Evolutionary conservation across 768 basidiomycete species (phyloP), one percentile per base, ranked within the genome.

Genomic region (Pulveroboletus sp.): DNA sequence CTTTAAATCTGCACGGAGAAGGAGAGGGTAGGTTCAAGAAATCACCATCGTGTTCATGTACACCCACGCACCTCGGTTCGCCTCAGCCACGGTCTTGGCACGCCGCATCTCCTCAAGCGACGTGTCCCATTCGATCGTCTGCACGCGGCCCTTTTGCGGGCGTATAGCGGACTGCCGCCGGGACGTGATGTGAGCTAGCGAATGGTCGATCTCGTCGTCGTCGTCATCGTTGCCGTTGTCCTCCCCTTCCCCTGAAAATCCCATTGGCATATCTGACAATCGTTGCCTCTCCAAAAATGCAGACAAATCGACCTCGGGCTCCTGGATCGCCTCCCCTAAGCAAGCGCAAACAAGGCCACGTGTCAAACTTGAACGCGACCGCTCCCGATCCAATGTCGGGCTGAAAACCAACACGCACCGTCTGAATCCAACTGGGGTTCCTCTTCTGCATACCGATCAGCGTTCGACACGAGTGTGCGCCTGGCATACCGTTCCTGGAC

Each of bases 31-130:
- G 8, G 12, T n/a, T n/a, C 4, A 29, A 29, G 8, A 29, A 29
- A 29, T 29, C 27, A 29, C 12, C 27, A 11, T 9, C 27, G 27
- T 9, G 27, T 29, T 29, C 27, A 9, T 27, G 27, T 9, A 9
- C 9, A 29, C 20, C 20, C 17, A 43, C 72, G 37, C 45, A 87
- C 90, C 90, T 75, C 87, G 73, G 20, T 77, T 78, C 12, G 90
- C 89, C 50, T 90, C 88, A 0, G 88, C 87, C 6, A 78, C 75
- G 2, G 77, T 76, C 58, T 90, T 91, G 52, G 89, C 87, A 19
- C 78, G 75, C 29, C 68, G 77, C 72, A 92, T 69, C 31, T 77
- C 72, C 27, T 89, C 86, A 3, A 91, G 66, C 23, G 78, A 69
- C 4, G 73, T 70, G 52, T 86, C 80, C 89, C 89, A 92, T 45